Percentiles rank a stretch among this genome's conserved stretches.
Evolutionary conservation across 345 rosid species (phyloP).

Genomic region (Clausena lansium): DNA sequence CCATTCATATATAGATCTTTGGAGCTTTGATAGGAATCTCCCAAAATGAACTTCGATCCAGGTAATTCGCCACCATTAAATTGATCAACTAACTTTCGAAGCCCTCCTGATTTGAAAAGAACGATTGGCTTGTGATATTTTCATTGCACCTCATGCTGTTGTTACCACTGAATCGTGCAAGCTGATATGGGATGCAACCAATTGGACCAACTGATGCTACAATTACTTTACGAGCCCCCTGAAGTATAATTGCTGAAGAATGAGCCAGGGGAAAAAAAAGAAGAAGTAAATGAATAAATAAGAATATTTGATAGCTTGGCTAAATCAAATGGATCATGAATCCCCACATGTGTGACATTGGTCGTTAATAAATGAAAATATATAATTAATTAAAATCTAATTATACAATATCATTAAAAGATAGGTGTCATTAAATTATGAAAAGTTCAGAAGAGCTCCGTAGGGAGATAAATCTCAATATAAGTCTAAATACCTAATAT

Average conservation of each 20-base stretch:
- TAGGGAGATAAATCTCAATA: no score
- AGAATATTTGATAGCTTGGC: background rate
- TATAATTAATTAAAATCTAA: no score
- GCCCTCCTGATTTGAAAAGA: slow-evolving; percentile 67
- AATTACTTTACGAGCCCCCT: slow-evolving; percentile 76
- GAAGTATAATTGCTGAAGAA: slow-evolving; percentile 49
- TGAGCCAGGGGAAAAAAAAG: no score
- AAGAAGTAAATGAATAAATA: background rate
- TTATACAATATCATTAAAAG: no score
- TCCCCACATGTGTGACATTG: no score
- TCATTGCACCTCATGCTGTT: slow-evolving; percentile 64
- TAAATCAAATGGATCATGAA: no score
- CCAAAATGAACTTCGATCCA: slow-evolving; percentile 72
- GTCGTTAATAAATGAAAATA: no score
- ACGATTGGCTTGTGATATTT: slow-evolving; percentile 56
- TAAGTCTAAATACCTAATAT: no score
- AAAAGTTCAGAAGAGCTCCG: no score
- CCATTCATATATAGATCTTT: slow-evolving; percentile 48
- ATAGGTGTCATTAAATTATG: no score
- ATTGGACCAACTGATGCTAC: slow-evolving; percentile 81
- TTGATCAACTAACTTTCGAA: slow-evolving; percentile 47
- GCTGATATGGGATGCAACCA: slow-evolving; percentile 88
- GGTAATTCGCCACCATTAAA: slow-evolving; percentile 61
- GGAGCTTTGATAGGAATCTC: slow-evolving; percentile 65
- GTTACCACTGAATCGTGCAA: slow-evolving; percentile 58